These are phyloP conservation scores for Tuber aestivum DNA, from an alignment of 495 filamentous ascomycete genomes.

Conservation along the genomic window DNA sequence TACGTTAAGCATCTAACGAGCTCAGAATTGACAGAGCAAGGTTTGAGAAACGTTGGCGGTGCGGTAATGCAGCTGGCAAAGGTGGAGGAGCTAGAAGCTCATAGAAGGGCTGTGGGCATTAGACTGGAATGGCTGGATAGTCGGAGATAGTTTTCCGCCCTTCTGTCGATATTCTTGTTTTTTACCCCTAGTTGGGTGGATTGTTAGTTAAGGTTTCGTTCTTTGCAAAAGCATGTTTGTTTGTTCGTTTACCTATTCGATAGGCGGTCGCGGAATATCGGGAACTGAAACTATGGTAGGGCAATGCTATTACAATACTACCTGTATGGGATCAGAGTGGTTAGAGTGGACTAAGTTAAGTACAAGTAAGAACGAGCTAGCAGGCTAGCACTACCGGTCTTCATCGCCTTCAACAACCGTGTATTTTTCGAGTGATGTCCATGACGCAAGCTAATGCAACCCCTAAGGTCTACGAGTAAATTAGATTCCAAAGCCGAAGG, in stretches of 20 bases:
- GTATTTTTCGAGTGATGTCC: not conserved
- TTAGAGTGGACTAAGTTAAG: too few relatives aligned
- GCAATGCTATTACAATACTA: not conserved
- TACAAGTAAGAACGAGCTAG: not conserved
- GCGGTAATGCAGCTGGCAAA: slow-evolving; percentile 92
- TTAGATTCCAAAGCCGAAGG: not conserved
- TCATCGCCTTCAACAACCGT: not conserved
- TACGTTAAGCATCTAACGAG: slow-evolving; percentile 97
- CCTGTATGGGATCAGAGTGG: not conserved
- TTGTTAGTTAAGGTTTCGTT: not conserved
- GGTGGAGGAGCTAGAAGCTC: slow-evolving; percentile 91
- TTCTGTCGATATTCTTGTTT: not conserved
- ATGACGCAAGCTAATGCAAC: not conserved
- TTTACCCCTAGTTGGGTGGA: not conserved
- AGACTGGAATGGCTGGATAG: slow-evolving; percentile 53
- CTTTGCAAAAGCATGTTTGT: not conserved
- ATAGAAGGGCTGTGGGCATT: slow-evolving; percentile 85
- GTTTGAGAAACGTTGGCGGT: slow-evolving; percentile 70
- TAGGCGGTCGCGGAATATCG: not conserved
- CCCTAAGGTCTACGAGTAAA: too few relatives aligned
- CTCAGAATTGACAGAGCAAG: slow-evolving; percentile 78
- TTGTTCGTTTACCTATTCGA: not conserved
- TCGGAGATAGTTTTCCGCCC: not conserved
- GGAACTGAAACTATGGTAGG: not conserved
- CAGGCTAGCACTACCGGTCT: not conserved